phyloP scores from a whole-genome alignment of 2,329 filamentous ascomycete genomes.

The Xylaria sp. region DNA sequence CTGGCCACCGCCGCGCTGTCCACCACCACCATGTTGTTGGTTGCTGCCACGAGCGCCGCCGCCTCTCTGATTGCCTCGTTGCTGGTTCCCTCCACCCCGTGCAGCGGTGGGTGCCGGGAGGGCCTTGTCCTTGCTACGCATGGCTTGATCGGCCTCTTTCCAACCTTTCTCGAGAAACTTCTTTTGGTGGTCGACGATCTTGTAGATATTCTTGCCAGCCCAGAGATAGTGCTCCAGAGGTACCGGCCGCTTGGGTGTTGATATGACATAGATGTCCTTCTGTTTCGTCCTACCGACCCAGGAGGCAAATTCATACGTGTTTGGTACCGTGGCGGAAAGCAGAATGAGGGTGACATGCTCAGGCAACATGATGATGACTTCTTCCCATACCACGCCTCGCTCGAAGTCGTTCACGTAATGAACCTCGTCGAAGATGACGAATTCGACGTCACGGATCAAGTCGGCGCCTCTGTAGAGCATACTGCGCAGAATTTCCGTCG shows the following conservation, averaged over 20 bases:
- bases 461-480: constrained; percentile 98
- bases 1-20: constrained; percentile 62
- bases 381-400: constrained; percentile 97
- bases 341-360: constrained; percentile 96
- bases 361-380: constrained; percentile 99
- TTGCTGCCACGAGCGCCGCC: constrained; percentile 60
- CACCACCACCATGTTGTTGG: constrained; percentile 62
- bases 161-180: constrained; percentile 91
- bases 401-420: constrained; percentile 98
- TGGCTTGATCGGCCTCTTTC: constrained; percentile 88
- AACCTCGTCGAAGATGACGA: constrained; percentile 98
- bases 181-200: constrained; percentile 94
- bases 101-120: constrained; percentile 53
- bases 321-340: constrained; percentile 94
- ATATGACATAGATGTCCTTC: constrained; percentile 99
- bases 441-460: constrained; percentile 95
- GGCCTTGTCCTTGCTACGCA: constrained; percentile 82
- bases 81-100: constrained; percentile 61
- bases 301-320: constrained; percentile 96
- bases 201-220: constrained; percentile 91
- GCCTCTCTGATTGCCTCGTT: constrained; percentile 62
- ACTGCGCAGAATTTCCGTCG: constrained; percentile 95
- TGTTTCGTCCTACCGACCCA: constrained; percentile 99
- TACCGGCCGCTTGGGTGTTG: constrained; percentile 92
- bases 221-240: constrained; percentile 96